These are phyloP conservation scores for Rosa rugosa DNA, from an alignment of 306 rosid species.

Conservation along the genomic window DNA sequence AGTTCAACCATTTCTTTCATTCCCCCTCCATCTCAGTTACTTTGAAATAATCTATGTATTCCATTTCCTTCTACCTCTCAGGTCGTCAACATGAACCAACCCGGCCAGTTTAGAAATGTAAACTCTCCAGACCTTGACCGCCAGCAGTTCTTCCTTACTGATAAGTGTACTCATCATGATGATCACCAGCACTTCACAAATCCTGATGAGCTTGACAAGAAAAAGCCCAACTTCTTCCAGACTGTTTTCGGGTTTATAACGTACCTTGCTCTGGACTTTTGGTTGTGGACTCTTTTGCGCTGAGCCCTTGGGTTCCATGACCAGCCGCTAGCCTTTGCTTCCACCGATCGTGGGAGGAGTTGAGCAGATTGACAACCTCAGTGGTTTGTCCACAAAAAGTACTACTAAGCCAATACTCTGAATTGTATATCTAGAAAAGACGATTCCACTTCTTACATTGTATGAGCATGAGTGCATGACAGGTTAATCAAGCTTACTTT, in stretches of 20 bases:
- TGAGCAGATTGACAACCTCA: background rate
- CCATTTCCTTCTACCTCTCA: background rate
- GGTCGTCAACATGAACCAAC: slow-evolving; percentile 5
- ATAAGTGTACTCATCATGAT: background rate
- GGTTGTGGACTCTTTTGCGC: background rate
- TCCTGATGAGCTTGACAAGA: background rate
- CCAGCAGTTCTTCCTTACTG: background rate
- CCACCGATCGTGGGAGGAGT: background rate
- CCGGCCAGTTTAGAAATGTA: background rate
- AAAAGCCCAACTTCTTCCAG: background rate
- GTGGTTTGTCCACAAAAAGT: background rate
- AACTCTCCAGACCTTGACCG: background rate
- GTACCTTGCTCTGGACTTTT: background rate
- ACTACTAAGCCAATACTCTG: background rate
- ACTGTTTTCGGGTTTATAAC: background rate
- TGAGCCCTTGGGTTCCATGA: background rate
- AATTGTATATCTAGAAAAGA: background rate
- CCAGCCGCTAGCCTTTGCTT: background rate
- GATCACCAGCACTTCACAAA: background rate
- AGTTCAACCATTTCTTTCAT: background rate
- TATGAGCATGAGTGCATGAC: background rate
- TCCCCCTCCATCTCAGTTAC: background rate
- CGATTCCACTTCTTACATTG: background rate
- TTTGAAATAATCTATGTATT: background rate
- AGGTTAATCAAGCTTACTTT: background rate